phyloP scores from a whole-genome alignment of 129 eudicot genomes.

The Ambrosia artemisiifolia region DNA sequence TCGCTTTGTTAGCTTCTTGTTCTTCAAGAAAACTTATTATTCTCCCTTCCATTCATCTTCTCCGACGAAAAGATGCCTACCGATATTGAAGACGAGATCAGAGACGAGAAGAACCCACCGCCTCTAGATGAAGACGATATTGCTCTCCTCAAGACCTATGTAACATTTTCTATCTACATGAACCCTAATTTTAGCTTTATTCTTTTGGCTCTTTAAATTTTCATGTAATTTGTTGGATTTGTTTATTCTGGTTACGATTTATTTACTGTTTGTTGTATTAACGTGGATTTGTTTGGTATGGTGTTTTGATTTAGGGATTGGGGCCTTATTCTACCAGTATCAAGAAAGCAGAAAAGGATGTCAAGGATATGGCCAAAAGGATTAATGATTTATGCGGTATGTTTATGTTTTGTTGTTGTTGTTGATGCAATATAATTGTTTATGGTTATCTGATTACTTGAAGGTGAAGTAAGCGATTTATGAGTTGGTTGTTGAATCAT shows the following conservation, averaged over 20 bases:
- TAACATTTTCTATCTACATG: conserved; percentile 7
- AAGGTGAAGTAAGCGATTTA: neutral
- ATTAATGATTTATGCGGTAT: conserved; percentile 89
- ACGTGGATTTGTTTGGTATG: neutral
- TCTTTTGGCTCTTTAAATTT: neutral
- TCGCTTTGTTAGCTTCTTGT: conserved; percentile 5
- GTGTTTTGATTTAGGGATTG: conserved; percentile 61
- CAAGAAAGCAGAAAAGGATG: conserved; percentile 87
- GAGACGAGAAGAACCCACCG: conserved; percentile 87
- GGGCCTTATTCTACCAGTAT: conserved; percentile 90
- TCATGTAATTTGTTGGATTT: neutral
- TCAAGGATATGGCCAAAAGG: conserved; percentile 89
- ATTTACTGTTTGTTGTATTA: neutral
- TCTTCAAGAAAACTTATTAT: conserved; percentile 19
- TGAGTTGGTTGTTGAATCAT: neutral
- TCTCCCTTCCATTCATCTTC: neutral
- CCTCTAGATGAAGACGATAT: conserved; percentile 97
- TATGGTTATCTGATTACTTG: neutral
- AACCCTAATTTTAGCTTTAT: conserved; percentile 14
- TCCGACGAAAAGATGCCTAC: conserved; percentile 48
- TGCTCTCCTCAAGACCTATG: conserved; percentile 93
- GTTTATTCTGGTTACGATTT: neutral
- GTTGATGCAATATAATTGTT: neutral
- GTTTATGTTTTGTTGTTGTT: too few relatives aligned
- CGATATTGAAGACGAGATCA: conserved; percentile 76